phyloP scores from a whole-genome alignment of 805 yeast genomes.

The Ogataea ramenticola region DNA sequence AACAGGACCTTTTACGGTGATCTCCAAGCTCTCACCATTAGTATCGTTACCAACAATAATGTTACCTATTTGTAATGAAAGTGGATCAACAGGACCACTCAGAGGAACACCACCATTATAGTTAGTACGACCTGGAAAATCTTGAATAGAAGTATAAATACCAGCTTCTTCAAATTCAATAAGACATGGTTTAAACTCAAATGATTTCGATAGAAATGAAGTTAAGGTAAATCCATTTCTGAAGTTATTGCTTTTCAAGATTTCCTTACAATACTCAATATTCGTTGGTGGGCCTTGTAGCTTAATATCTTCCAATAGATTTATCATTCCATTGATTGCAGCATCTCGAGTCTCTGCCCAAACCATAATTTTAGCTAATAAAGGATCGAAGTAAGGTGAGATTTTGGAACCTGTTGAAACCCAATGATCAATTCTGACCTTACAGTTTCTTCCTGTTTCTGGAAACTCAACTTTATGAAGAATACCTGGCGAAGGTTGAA shows the following conservation, averaged over 20 bases:
- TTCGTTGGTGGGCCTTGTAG: constrained; percentile 86
- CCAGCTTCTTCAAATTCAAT: constrained; percentile 85
- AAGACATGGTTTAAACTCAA: constrained; percentile 71
- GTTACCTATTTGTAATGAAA: constrained; percentile 84
- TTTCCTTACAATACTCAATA: constrained; percentile 79
- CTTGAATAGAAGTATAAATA: constrained; percentile 94
- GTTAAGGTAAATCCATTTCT: constrained; percentile 79
- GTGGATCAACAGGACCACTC: constrained; percentile 96
- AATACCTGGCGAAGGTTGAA: constrained; percentile 95
- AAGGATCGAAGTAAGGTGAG: constrained; percentile 93
- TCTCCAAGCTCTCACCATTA: constrained; percentile 82
- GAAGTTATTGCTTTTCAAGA: constrained; percentile 81
- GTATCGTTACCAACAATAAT: constrained; percentile 81
- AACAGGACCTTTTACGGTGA: constrained; percentile 83
- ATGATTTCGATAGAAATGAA: constrained; percentile 72
- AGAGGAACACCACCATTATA: constrained; percentile 97
- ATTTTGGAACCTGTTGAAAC: constrained; percentile 78
- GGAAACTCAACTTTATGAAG: constrained; percentile 83
- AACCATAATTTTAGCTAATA: constrained; percentile 92
- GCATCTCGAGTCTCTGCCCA: constrained; percentile 86
- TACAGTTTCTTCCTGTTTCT: constrained; percentile 21
- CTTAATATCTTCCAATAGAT: constrained; percentile 79
- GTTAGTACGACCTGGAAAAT: constrained; percentile 83
- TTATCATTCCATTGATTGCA: constrained; percentile 67
- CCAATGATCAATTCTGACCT: constrained; percentile 97